Conservation (phyloP, 2,329 filamentous ascomycete genomes). For the Penicillium janthinellum region DNA sequence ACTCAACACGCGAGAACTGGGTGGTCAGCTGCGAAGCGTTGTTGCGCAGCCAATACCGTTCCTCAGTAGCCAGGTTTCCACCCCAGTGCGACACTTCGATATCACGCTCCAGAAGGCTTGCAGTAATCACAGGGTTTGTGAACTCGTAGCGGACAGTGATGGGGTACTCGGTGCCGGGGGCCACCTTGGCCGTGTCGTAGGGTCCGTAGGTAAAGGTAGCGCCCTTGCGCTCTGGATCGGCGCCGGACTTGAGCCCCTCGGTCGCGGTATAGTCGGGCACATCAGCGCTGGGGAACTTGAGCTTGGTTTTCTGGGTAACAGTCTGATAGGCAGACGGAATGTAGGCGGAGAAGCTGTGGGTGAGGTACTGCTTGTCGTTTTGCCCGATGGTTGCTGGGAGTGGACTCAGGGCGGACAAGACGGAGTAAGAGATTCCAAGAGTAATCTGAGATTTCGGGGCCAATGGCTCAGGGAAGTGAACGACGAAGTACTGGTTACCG, state of each 20-base stretch:
- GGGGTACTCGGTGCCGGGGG: conserved; percentile 73
- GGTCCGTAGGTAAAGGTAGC: conserved; percentile 86
- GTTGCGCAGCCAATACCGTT: conserved; percentile 87
- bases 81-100: conserved; percentile 98
- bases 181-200: conserved; percentile 68
- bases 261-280: conserved; percentile 85
- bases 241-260: conserved; percentile 59
- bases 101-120: conserved; percentile 79
- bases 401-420: conserved; percentile 75
- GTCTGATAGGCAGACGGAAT: conserved; percentile 80
- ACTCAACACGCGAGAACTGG: conserved; percentile 76
- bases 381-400: conserved; percentile 83
- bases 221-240: conserved; percentile 79
- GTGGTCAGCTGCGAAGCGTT: conserved; percentile 75
- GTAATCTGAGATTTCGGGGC: conserved; percentile 77
- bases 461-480: conserved; percentile 75
- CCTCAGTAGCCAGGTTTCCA: conserved; percentile 92
- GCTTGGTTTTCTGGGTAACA: conserved; percentile 92
- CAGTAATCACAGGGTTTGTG: conserved; percentile 84
- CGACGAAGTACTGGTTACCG: conserved; percentile 78
- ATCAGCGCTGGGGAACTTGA: conserved; percentile 79
- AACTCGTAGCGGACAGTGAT: conserved; percentile 89
- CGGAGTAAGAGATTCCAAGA: conserved; percentile 80
- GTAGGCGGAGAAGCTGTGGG: conserved; percentile 84
- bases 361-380: conserved; percentile 80